phyloP scores from a whole-genome alignment of 768 basidiomycete genomes.

The Pleurotus cornucopiae region DNA sequence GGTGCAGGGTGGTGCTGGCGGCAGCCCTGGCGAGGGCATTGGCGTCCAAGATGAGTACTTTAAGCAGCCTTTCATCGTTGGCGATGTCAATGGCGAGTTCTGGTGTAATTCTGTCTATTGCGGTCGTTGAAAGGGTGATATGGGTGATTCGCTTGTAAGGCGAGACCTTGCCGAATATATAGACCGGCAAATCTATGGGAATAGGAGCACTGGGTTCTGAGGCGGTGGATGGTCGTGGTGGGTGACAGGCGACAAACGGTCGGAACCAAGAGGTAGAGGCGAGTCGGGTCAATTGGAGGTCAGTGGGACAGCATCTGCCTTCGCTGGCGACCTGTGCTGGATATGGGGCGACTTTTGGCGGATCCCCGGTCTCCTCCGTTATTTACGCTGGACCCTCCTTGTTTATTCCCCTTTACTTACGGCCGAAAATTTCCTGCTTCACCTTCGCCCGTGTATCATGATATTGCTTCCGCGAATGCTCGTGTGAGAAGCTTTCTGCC shows the following conservation, averaged over 20 bases:
- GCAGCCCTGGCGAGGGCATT: slow-evolving; percentile 7
- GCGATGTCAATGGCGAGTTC: not conserved
- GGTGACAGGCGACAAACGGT: not conserved
- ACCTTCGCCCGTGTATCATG: not conserved
- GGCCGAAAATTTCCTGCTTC: slow-evolving; percentile 7
- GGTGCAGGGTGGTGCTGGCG: slow-evolving; percentile 12
- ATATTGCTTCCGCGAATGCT: not conserved
- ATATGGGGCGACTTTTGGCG: slow-evolving; percentile 9
- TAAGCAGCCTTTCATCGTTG: slow-evolving; percentile 34
- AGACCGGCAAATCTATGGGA: not conserved
- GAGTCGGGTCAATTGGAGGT: slow-evolving; percentile 1
- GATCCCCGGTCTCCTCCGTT: slow-evolving; percentile 7
- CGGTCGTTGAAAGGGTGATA: not conserved
- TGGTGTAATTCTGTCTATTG: not conserved
- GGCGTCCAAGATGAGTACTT: slow-evolving; percentile 16
- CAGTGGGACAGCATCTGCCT: slow-evolving; percentile 4
- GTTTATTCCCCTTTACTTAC: slow-evolving; percentile 9
- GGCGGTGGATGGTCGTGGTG: too few relatives aligned
- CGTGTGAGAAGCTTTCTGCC: not conserved
- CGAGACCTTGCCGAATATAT: slow-evolving; percentile 1
- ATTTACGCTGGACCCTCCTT: slow-evolving; percentile 8
- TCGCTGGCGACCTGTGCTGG: slow-evolving; percentile 6
- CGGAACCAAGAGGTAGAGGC: not conserved
- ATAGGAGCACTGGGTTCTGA: slow-evolving; percentile 1
- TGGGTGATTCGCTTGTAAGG: not conserved